A percentile compares a stretch with the other conserved stretches of the same genome.
Evolutionary conservation across 257 asterid genomes (phyloP).

Genomic region (Petunia axillaris): DNA sequence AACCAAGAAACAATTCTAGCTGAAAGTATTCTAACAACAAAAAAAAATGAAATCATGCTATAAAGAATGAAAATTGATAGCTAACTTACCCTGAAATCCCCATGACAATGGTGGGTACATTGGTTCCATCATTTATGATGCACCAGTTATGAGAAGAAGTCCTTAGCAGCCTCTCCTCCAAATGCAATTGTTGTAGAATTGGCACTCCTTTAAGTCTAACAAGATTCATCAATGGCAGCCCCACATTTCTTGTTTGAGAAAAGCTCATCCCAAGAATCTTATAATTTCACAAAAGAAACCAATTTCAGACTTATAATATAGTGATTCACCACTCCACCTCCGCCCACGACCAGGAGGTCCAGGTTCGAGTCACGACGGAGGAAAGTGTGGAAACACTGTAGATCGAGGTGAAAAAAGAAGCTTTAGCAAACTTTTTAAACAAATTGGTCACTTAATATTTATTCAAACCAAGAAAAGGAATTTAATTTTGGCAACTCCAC

Average conservation of each 20-base stretch:
- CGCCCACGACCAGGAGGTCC: no score
- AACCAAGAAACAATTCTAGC: neutral
- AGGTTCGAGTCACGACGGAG: no score
- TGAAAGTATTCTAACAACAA: neutral
- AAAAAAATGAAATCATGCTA: no score
- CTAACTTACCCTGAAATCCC: constrained; percentile 84
- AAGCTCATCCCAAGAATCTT: constrained; percentile 32
- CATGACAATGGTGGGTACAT: constrained; percentile 76
- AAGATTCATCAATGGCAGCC: constrained; percentile 68
- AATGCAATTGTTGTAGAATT: constrained; percentile 74
- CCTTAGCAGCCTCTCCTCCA: constrained; percentile 82
- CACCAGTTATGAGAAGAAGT: constrained; percentile 85
- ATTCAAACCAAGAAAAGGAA: no score
- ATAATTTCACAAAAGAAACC: neutral
- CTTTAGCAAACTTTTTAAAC: no score
- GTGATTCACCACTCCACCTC: no score
- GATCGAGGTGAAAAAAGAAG: no score
- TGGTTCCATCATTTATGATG: constrained; percentile 83
- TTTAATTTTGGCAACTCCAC: no score
- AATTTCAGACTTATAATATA: no score
- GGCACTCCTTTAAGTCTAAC: constrained; percentile 63
- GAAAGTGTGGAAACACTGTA: no score
- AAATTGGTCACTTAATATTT: no score
- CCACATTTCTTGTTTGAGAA: constrained; percentile 26
- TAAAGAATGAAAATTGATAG: constrained; percentile 5